These are phyloP conservation scores for Paradendryphiella salina DNA, from an alignment of 2,329 filamentous ascomycete genomes.

Conservation along the genomic window DNA sequence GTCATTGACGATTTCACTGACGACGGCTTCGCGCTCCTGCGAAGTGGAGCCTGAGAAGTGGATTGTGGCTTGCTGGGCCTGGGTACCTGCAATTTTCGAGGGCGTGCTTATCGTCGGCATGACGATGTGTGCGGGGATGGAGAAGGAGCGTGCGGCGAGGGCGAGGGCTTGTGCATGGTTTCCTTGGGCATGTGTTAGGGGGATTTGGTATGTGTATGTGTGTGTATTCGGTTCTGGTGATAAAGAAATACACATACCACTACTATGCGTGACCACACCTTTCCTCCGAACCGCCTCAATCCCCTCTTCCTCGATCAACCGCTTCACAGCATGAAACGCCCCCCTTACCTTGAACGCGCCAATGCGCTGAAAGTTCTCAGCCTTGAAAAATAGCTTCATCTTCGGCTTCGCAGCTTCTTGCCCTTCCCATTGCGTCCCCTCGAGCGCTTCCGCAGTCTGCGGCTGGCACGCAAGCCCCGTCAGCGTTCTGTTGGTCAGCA, in stretches of 20 bases:
- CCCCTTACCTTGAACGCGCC: constrained; percentile 93
- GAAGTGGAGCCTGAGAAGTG: constrained; percentile 80
- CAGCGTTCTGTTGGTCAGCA: constrained; percentile 78
- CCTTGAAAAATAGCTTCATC: constrained; percentile 87
- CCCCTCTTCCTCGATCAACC: constrained; percentile 63
- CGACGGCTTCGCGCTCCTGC: constrained; percentile 77
- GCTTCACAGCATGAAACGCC: constrained; percentile 80
- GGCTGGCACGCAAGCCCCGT: constrained; percentile 73
- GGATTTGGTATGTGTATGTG: neutral
- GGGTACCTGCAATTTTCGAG: constrained; percentile 84
- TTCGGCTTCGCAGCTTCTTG: constrained; percentile 64
- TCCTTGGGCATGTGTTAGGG: constrained; percentile 56
- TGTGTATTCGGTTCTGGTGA: no score
- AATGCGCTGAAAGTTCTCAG: constrained; percentile 87
- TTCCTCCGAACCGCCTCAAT: constrained; percentile 54
- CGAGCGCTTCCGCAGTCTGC: constrained; percentile 58
- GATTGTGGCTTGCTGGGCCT: constrained; percentile 74
- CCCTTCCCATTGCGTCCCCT: constrained; percentile 61
- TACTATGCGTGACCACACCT: constrained; percentile 89
- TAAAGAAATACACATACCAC: constrained; percentile 62
- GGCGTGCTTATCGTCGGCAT: constrained; percentile 86
- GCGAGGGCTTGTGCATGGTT: constrained; percentile 95
- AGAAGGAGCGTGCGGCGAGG: constrained; percentile 74
- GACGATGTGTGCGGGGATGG: constrained; percentile 81
- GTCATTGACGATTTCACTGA: constrained; percentile 66